Evolutionary conservation across 345 rosid genomes (phyloP), one percentile per base, ranked within the genome.

Genomic region (Linum lewisii): DNA sequence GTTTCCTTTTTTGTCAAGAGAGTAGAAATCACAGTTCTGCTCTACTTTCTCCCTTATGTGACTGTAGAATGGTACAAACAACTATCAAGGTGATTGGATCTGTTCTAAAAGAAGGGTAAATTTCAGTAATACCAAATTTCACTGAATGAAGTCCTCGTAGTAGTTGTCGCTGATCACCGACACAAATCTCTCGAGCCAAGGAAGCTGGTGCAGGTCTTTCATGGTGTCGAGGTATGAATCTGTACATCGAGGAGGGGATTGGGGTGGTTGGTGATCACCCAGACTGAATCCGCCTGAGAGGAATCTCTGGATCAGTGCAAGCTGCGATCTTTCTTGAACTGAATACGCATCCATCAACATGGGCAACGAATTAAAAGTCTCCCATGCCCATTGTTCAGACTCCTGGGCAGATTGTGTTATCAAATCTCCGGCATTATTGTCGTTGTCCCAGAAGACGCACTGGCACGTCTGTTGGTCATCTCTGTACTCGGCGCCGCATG

Each of bases 101-200:
- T 3, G 34, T 29, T 8, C 34, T 29, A 3, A 29, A 29, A n/a
- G n/a, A 29, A 29, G 4, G 34, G 4, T 3, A 29, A 29, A 8
- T 29, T 29, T 29, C 34, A 3, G 7, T 29, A 29, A 1, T 29
- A 29, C 7, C 34, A n/a, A 29, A 29, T 49, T 65, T 88, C 82
- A 92, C 58, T 84, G 89, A 68, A 74, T 69, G 59, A 73, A 84
- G 61, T 89, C 97, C 63, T 93, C 95, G 15, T 88, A 86, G 68
- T 82, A 93, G 75, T 78, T 85, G 75, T 93, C 99, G 52, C 97
- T 93, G 61, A 93, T 93, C 64, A 89, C 95, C 13, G 99, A 87
- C 67, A 87, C 99, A 55, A 93, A 93, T 68, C 97, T 86, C 81
- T 89, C 97, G 6, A 93, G 99, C 99, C 99, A 93, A 50, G 99